Base-by-base conservation (phyloP, 2,329 filamentous ascomycete species). In the Colletotrichum sp. region DNA sequence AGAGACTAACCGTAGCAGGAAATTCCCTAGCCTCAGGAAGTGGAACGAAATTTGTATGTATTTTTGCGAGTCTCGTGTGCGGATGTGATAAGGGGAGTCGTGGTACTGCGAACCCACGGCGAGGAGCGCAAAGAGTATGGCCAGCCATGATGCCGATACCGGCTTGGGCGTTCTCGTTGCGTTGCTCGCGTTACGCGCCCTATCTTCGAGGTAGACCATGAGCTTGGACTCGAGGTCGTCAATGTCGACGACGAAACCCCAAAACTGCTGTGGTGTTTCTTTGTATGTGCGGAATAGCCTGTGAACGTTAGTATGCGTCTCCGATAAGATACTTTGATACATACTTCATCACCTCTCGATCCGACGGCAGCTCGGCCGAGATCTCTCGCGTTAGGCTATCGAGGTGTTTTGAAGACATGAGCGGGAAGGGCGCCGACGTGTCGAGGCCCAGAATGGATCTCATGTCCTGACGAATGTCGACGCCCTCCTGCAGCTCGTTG, bases 101-200 rank as follows among this genome's bases (percentile, higher is more conserved):
- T 92, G 90, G 78, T 93, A 93, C 79, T 93, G 92, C 0, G 91
- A 93, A 8, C 92, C 92, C 22, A 93, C 91, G 5, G 92, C 92
- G 72, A 93, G 85, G 3, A 93, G 91, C 8, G 91, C 90, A 80
- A 93, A 93, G 11, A 93, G 86, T 71, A 93, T 92, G 44, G 91
- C 91, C 2, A 93, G 86, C 92, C 92, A 93, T 11, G 92, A 92
- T 19, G 92, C 91, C 3, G 92, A 92, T 16, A 93, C 88, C 7
- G 88, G 87, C 61, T 88, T 87, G 25, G 87, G 86, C 3, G 86
- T 85, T 76, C 87, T 89, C 65, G 82, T 85, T 0, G 86, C 80
- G 25, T 85, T 87, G 15, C 86, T 88, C 4, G 89, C 88, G 78
- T 89, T 91, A 75, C 90, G 89, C 7, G 90, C 91, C 63, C 92